These are phyloP conservation scores for Nannizziopsis barbatae DNA, from an alignment of 2,329 filamentous ascomycete genomes.

Conservation along the genomic window DNA sequence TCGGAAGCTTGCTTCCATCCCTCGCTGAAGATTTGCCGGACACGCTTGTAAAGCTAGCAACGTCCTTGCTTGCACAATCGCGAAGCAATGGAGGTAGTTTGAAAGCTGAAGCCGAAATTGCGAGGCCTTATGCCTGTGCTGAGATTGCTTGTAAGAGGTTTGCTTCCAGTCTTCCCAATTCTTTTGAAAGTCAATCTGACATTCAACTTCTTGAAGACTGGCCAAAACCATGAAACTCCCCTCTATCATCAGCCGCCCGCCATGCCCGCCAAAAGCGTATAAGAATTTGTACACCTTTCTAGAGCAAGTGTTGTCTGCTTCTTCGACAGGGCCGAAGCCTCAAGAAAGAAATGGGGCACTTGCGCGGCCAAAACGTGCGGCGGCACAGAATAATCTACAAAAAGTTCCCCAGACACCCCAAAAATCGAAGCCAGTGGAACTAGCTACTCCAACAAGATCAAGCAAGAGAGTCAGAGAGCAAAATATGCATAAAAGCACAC, in stretches of 20 bases:
- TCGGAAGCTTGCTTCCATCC: constrained; percentile 64
- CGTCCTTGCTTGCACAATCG: constrained; percentile 68
- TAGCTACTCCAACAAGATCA: not conserved
- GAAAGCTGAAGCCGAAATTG: constrained; percentile 77
- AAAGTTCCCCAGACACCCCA: not conserved
- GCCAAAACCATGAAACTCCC: constrained; percentile 68
- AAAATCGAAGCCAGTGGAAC: constrained; percentile 6
- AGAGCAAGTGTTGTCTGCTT: constrained; percentile 51
- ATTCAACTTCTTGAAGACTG: constrained; percentile 43
- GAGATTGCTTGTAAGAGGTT: constrained; percentile 83
- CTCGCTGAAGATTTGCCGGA: constrained; percentile 56
- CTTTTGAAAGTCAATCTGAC: not conserved
- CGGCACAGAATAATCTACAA: constrained; percentile 13
- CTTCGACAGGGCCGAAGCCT: constrained; percentile 27
- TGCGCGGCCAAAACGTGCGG: constrained; percentile 15
- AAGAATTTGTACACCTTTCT: constrained; percentile 73
- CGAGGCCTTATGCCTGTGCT: constrained; percentile 71
- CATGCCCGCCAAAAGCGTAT: constrained; percentile 69
- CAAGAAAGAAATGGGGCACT: constrained; percentile 18
- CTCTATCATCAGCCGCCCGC: constrained; percentile 61
- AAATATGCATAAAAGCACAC: constrained; percentile 16
- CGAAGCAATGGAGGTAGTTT: constrained; percentile 63
- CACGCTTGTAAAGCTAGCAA: constrained; percentile 59
- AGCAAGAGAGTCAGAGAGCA: not conserved
- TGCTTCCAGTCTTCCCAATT: constrained; percentile 1